Evolutionary conservation across 306 rosid species (phyloP).

Genomic region (Cucumis cinereus): DNA sequence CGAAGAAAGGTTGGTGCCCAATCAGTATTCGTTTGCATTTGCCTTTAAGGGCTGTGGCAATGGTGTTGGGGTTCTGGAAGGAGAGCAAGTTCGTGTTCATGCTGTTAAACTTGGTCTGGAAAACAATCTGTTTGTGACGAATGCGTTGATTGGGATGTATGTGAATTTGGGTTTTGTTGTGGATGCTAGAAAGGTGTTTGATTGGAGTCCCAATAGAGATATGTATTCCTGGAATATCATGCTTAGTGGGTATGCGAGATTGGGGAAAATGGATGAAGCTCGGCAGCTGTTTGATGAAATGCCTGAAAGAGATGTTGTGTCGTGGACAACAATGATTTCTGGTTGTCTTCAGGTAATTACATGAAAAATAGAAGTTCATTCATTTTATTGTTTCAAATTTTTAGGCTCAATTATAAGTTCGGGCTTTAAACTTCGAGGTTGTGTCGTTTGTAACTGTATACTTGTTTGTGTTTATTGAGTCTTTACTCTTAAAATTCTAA

Average conservation of each 20-base stretch:
- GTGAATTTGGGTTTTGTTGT: conserved; percentile 28
- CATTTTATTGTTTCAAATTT: background rate
- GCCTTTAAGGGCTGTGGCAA: conserved; percentile 41
- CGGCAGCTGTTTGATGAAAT: conserved; percentile 35
- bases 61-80: conserved; percentile 31
- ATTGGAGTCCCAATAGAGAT: conserved; percentile 26
- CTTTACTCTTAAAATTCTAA: background rate
- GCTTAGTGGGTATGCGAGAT: conserved; percentile 35
- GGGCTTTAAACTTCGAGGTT: background rate
- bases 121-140: conserved; percentile 40
- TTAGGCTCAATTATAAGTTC: background rate
- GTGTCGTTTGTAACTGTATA: background rate
- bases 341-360: conserved; percentile 58
- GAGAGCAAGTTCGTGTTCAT: conserved; percentile 39
- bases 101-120: conserved; percentile 42
- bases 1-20: conserved; percentile 17
- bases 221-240: conserved; percentile 57
- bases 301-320: conserved; percentile 45
- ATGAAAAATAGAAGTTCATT: background rate
- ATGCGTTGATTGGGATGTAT: conserved; percentile 40
- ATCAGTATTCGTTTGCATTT: conserved; percentile 44
- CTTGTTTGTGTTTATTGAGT: background rate
- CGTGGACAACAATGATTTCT: conserved; percentile 59
- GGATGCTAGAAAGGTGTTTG: conserved; percentile 36
- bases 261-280: conserved; percentile 31